phyloP scores from a whole-genome alignment of 768 basidiomycete species.

The Amyloporia xantha region DNA sequence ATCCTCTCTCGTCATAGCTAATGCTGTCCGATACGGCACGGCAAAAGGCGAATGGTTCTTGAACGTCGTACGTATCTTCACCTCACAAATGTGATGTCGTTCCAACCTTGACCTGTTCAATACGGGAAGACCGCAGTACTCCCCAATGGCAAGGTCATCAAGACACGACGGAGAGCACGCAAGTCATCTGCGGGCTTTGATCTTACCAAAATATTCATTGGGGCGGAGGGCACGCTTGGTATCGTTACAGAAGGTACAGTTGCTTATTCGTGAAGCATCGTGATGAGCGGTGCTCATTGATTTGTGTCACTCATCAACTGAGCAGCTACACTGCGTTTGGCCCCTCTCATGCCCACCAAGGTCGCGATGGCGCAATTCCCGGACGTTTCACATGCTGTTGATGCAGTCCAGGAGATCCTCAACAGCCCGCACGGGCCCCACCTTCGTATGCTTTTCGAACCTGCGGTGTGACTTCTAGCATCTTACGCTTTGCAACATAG shows the following conservation, averaged over 20 bases:
- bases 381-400: constrained; percentile 63
- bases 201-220: constrained; percentile 78
- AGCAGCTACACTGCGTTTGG: constrained; percentile 70
- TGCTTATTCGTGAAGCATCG: not conserved
- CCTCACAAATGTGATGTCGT: not conserved
- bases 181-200: constrained; percentile 91
- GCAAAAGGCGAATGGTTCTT: constrained; percentile 90
- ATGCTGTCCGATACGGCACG: constrained; percentile 82
- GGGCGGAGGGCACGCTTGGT: constrained; percentile 77
- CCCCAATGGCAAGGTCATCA: constrained; percentile 84
- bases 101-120: not conserved
- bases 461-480: not conserved
- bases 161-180: constrained; percentile 69
- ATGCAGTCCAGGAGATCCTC: constrained; percentile 67
- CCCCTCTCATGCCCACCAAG: constrained; percentile 75
- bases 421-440: constrained; percentile 55
- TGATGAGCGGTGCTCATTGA: too few species aligned
- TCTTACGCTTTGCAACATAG: constrained; percentile 30
- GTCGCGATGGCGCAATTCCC: constrained; percentile 83
- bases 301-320: too few species aligned
- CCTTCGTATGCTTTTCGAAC: constrained; percentile 52
- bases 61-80: constrained; percentile 50
- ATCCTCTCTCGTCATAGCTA: too few species aligned
- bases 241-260: constrained; percentile 76
- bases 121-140: constrained; percentile 72